phyloP scores from a whole-genome alignment of 257 asterid genomes.

The Eustoma russellianum region DNA sequence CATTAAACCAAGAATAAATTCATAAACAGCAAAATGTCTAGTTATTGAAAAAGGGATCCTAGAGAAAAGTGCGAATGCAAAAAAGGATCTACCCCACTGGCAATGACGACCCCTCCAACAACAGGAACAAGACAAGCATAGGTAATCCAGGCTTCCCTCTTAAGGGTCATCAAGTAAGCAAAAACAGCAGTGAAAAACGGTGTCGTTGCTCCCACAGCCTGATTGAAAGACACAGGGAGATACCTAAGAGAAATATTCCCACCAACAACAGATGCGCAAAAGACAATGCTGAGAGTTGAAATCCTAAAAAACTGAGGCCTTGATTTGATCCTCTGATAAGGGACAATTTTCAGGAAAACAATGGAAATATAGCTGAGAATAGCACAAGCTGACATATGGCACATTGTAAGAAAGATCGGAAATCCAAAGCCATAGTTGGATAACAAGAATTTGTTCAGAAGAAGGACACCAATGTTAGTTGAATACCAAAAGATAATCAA shows the following conservation, averaged over 20 bases:
- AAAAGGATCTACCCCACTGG: slow-evolving; percentile 68
- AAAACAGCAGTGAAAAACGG: slow-evolving; percentile 93
- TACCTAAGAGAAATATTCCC: slow-evolving; percentile 73
- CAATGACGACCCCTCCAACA: slow-evolving; percentile 86
- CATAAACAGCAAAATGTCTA: background rate
- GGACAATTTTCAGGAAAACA: slow-evolving; percentile 59
- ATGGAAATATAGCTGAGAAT: slow-evolving; percentile 78
- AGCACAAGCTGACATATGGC: slow-evolving; percentile 98
- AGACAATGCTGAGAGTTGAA: slow-evolving; percentile 69
- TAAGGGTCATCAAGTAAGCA: slow-evolving; percentile 68
- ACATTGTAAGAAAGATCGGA: slow-evolving; percentile 94
- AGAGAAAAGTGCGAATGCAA: background rate
- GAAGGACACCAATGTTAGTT: slow-evolving; percentile 83
- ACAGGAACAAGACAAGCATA: slow-evolving; percentile 84
- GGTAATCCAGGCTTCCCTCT: slow-evolving; percentile 76
- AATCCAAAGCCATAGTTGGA: slow-evolving; percentile 70
- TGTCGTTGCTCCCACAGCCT: slow-evolving; percentile 95
- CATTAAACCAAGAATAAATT: background rate
- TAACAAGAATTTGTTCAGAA: slow-evolving; percentile 79
- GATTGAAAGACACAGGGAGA: slow-evolving; percentile 88
- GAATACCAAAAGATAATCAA: slow-evolving; percentile 70
- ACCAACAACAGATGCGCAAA: slow-evolving; percentile 93
- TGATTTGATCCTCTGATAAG: slow-evolving; percentile 76
- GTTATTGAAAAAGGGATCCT: slow-evolving; percentile 4
- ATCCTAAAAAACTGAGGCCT: slow-evolving; percentile 66